These are phyloP conservation scores for Alternaria postmessia DNA, from an alignment of 2,329 filamentous ascomycete species.

Conservation along the genomic window DNA sequence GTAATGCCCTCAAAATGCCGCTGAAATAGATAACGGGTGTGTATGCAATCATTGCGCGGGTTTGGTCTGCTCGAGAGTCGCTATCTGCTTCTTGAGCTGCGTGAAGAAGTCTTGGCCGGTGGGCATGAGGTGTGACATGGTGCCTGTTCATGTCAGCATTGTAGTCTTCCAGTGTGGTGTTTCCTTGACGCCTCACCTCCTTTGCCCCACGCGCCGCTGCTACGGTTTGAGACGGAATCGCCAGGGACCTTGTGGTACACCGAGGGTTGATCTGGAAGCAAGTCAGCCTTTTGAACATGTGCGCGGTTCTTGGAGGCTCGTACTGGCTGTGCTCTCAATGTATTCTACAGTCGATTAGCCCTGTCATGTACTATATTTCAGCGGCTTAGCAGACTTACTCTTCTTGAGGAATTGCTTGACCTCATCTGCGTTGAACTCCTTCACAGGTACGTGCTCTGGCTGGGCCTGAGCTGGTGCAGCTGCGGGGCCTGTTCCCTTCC, in stretches of 20 bases:
- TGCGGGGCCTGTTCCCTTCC: conserved; percentile 36
- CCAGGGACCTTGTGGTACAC: conserved; percentile 51
- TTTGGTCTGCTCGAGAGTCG: conserved; percentile 50
- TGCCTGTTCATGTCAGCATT: conserved; percentile 39
- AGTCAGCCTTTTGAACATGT: conserved; percentile 27
- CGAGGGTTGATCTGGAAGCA: conserved; percentile 36
- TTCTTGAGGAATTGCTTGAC: conserved; percentile 54
- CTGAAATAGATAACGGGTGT: conserved; percentile 36
- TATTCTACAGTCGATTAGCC: conserved; percentile 39
- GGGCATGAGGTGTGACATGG: conserved; percentile 53
- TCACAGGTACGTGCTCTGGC: conserved; percentile 46
- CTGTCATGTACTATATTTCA: not conserved
- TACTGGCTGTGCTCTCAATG: conserved; percentile 43
- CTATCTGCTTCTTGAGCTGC: conserved; percentile 57
- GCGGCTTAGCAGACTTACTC: conserved; percentile 34
- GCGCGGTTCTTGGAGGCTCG: conserved; percentile 8
- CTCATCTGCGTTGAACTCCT: conserved; percentile 56
- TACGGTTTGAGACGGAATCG: conserved; percentile 49
- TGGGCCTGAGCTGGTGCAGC: conserved; percentile 27
- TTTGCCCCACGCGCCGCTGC: conserved; percentile 51
- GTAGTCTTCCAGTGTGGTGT: no score
- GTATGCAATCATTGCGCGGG: conserved; percentile 32
- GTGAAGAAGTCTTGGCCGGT: conserved; percentile 56
- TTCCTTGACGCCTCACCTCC: conserved; percentile 42
- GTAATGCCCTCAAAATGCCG: conserved; percentile 48